phyloP scores from a whole-genome alignment of 1,139 yeast species.

The Kodamaea ohmeri region DNA sequence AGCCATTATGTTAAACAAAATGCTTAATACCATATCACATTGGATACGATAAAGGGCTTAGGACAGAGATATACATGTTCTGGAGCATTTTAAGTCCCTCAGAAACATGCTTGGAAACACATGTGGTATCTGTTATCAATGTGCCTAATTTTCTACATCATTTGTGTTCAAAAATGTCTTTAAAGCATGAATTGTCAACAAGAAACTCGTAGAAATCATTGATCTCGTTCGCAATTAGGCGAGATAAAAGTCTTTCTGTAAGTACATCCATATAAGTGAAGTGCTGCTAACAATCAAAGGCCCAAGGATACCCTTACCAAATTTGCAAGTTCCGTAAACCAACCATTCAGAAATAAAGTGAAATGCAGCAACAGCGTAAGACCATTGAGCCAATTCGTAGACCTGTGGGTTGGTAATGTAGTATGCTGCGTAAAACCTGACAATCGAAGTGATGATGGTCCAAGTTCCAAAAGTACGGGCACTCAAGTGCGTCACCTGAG shows the following conservation, averaged over 20 bases:
- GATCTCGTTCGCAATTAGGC: neutral
- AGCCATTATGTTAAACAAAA: conserved; percentile 4
- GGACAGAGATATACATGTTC: too few species aligned
- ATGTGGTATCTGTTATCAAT: too few species aligned
- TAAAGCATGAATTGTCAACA: too few species aligned
- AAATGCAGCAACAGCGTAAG: conserved; percentile 78
- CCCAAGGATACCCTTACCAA: conserved; percentile 87
- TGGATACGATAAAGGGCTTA: too few species aligned
- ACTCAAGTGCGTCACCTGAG: conserved; percentile 64
- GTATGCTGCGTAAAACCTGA: conserved; percentile 85
- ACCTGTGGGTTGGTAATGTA: conserved; percentile 60
- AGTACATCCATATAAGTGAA: conserved; percentile 59
- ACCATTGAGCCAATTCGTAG: conserved; percentile 75
- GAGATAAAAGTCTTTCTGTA: conserved; percentile 51
- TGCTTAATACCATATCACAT: too few species aligned
- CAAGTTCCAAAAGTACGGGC: conserved; percentile 98
- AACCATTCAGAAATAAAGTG: conserved; percentile 88
- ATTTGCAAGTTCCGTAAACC: conserved; percentile 69
- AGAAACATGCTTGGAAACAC: too few species aligned
- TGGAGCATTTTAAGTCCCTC: too few species aligned
- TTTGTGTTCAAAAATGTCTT: too few species aligned
- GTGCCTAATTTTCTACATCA: too few species aligned
- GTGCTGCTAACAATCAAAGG: conserved; percentile 68
- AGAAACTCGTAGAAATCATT: too few species aligned
- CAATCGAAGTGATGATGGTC: conserved; percentile 84